Evolutionary conservation across 225 moss, liverwort and hornwort genomes (phyloP), one percentile per base, ranked within the genome.

Genomic region (Neckera pumila): DNA sequence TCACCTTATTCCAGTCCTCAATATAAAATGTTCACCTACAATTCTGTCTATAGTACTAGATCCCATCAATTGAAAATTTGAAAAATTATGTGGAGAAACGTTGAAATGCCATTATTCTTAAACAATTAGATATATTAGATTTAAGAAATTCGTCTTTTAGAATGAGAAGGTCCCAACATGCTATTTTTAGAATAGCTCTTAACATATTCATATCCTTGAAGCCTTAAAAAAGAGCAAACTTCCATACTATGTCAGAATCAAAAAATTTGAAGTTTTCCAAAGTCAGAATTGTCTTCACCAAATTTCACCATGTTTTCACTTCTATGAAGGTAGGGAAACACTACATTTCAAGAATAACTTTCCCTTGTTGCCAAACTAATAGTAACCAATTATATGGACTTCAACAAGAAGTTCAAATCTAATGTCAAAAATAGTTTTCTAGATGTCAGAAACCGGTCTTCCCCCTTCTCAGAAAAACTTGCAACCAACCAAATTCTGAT

Each of bases 201-300:
- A 40, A 25, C 7, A 18, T 9, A 63, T 9, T 33, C 33, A 33
- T 5, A 63, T 17, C 9, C 17, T 17, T 63, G 63, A 56, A 31
- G 26, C 12, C 12, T 26, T 26, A 26, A 6, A 31, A 61, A 38
- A n/a, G 7, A 69, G 2, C 2, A 21, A 69, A 73, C 10, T 45
- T 15, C 23, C 4, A 22, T 11, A 21, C 1, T 13, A 3, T 69
- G 1, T 40, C 0, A 0, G 2, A 74, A 47, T 74, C 45, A 31
- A 42, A 49, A 49, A 49, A 12, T 49, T 34, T 76, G 33, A 13
- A 70, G 26, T 40, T 69, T 40, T 3, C 23, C 11, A 69, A 40
- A 38, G 13, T 4, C 0, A 7, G 43, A 72, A 27, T 72, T 72
- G 28, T 7, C 49, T 49, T 49, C 1, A 3, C 10, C 3, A 28